phyloP scores from a whole-genome alignment of 805 yeast genomes.

The Zygosaccharomyces bisporus region DNA sequence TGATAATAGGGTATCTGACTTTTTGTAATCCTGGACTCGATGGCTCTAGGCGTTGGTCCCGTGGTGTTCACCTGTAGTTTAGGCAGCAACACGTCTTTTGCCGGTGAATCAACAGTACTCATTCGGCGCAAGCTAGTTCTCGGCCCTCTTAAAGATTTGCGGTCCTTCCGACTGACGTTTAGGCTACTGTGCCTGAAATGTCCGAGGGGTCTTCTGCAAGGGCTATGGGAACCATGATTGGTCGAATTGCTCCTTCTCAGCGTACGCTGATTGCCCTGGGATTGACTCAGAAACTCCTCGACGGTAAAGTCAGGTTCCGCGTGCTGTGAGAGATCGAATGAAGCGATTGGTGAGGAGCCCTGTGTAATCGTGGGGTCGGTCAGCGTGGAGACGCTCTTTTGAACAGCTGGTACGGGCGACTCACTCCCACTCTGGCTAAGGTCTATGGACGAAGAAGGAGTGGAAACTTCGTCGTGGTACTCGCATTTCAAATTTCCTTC shows the following conservation, averaged over 20 bases:
- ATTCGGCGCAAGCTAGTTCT: slow-evolving; percentile 26
- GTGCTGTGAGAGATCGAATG: background rate
- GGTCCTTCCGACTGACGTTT: slow-evolving; percentile 10
- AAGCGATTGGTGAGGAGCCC: background rate
- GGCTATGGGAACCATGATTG: slow-evolving; percentile 4
- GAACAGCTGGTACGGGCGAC: slow-evolving; percentile 4
- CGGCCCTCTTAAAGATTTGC: slow-evolving; percentile 21
- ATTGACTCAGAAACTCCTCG: slow-evolving; percentile 2
- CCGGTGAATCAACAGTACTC: slow-evolving; percentile 12
- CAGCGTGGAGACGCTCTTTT: slow-evolving; percentile 3
- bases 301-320: background rate
- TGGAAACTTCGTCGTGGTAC: slow-evolving; percentile 1
- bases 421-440: slow-evolving; percentile 3
- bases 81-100: slow-evolving; percentile 3
- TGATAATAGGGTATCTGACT: slow-evolving; percentile 52
- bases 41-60: slow-evolving; percentile 35
- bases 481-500: background rate
- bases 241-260: slow-evolving; percentile 3
- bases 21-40: slow-evolving; percentile 41
- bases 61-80: slow-evolving; percentile 1
- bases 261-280: background rate
- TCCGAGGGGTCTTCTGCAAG: slow-evolving; percentile 2
- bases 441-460: slow-evolving; percentile 1
- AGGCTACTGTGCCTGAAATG: slow-evolving; percentile 7
- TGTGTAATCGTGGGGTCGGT: slow-evolving; percentile 1